Conservation (phyloP, 805 yeast species). For the Nakazawaea laoshanensis region DNA sequence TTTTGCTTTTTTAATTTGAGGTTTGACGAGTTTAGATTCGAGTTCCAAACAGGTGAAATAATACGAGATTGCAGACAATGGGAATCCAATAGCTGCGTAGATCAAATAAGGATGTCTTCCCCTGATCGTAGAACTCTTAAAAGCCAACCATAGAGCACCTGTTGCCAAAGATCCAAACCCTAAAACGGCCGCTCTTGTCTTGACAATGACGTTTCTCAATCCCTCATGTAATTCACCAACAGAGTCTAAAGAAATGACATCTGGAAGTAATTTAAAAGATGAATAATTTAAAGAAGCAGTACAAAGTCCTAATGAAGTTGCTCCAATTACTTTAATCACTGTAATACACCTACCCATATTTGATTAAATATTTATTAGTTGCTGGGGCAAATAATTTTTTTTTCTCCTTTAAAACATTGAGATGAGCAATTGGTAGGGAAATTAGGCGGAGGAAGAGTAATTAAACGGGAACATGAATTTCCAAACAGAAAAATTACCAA, state of each 20-base stretch:
- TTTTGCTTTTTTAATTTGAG: constrained; percentile 16
- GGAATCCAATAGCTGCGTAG: constrained; percentile 52
- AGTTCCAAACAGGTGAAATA: constrained; percentile 14
- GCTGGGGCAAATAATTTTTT: no score
- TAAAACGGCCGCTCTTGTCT: constrained; percentile 18
- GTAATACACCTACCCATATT: constrained; percentile 50
- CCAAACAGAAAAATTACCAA: no score
- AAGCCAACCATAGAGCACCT: constrained; percentile 46
- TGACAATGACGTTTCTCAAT: constrained; percentile 13
- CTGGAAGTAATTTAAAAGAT: constrained; percentile 16
- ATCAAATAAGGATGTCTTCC: constrained; percentile 69
- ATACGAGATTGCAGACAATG: constrained; percentile 27
- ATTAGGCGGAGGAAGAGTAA: no score
- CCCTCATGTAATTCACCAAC: constrained; percentile 12
- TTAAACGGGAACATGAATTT: no score
- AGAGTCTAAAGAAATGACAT: constrained; percentile 19
- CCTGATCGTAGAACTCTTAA: constrained; percentile 40
- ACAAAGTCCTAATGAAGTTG: constrained; percentile 59
- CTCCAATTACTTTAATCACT: constrained; percentile 54
- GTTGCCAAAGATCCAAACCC: constrained; percentile 41
- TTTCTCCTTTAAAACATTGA: no score
- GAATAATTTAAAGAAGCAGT: constrained; percentile 40
- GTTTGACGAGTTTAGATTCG: background rate
- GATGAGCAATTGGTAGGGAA: no score
- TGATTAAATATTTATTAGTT: no score